Evolutionary conservation across 495 filamentous ascomycete species (phyloP).

Genomic region (Hyaloscypha variabilis): DNA sequence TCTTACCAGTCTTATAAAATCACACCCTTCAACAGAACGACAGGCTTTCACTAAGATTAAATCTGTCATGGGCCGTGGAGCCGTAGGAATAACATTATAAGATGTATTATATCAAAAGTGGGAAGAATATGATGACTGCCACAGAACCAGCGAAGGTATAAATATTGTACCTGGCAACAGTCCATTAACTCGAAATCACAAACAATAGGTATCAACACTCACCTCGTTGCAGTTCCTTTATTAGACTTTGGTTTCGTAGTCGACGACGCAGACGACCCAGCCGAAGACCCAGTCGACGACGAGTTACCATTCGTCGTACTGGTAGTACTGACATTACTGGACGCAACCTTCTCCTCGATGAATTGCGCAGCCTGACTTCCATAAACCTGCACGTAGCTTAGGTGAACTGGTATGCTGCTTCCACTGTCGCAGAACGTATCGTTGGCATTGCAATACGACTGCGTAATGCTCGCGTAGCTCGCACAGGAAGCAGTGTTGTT

Average conservation of each 20-base stretch:
- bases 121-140: too few relatives aligned
- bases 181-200: too few relatives aligned
- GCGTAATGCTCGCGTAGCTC: constrained; percentile 9
- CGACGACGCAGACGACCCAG: too few relatives aligned
- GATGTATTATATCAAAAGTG: too few relatives aligned
- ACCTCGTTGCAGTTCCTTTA: background rate
- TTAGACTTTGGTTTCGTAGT: background rate
- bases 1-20: too few relatives aligned
- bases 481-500: constrained; percentile 21
- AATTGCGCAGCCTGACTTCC: constrained; percentile 19
- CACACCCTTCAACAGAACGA: too few relatives aligned
- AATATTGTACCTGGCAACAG: too few relatives aligned
- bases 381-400: constrained; percentile 20
- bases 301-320: background rate
- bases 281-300: background rate
- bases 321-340: background rate
- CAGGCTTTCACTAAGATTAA: too few relatives aligned
- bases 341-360: background rate
- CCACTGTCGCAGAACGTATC: constrained; percentile 31
- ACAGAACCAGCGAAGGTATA: too few relatives aligned
- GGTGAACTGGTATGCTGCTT: constrained; percentile 14
- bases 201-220: background rate
- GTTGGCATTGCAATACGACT: constrained; percentile 25
- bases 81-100: too few relatives aligned
- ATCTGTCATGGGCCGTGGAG: too few relatives aligned